phyloP scores from a whole-genome alignment of 345 rosid genomes.

The Schrenkiella parvula region DNA sequence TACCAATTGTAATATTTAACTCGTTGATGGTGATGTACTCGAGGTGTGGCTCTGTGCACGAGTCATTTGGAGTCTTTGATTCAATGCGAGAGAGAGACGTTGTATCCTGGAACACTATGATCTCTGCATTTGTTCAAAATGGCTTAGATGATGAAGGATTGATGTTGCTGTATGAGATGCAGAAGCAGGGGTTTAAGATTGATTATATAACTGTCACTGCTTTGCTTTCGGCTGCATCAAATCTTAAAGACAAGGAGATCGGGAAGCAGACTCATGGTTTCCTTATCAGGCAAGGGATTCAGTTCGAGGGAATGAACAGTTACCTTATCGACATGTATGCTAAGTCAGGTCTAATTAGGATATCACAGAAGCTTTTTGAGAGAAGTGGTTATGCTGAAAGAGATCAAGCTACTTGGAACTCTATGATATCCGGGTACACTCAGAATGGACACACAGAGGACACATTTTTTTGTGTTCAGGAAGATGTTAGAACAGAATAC shows the following conservation, averaged over 20 bases:
- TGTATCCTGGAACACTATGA: conserved; percentile 85
- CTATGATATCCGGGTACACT: conserved; percentile 79
- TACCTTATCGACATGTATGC: conserved; percentile 87
- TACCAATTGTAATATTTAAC: conserved; percentile 51
- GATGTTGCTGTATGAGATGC: conserved; percentile 83
- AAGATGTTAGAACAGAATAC: conserved; percentile 60
- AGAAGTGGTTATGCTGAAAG: conserved; percentile 26
- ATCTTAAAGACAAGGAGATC: conserved; percentile 56
- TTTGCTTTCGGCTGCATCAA: conserved; percentile 84
- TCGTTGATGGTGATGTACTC: conserved; percentile 78
- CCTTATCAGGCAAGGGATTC: conserved; percentile 60
- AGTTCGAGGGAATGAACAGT: conserved; percentile 72
- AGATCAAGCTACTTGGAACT: conserved; percentile 90
- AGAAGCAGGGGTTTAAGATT: conserved; percentile 55
- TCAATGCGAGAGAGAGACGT: conserved; percentile 69
- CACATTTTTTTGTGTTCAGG: conserved; percentile 45
- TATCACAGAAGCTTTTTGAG: conserved; percentile 46
- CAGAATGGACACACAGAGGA: conserved; percentile 63
- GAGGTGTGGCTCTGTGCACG: conserved; percentile 60
- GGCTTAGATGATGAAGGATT: conserved; percentile 82
- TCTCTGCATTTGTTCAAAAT: conserved; percentile 79
- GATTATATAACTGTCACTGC: conserved; percentile 75
- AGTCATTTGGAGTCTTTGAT: conserved; percentile 58
- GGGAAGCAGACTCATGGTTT: conserved; percentile 87
- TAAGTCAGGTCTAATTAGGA: conserved; percentile 65